Evolutionary conservation across 495 filamentous ascomycete species (phyloP).

Genomic region (Xylaria scruposa): DNA sequence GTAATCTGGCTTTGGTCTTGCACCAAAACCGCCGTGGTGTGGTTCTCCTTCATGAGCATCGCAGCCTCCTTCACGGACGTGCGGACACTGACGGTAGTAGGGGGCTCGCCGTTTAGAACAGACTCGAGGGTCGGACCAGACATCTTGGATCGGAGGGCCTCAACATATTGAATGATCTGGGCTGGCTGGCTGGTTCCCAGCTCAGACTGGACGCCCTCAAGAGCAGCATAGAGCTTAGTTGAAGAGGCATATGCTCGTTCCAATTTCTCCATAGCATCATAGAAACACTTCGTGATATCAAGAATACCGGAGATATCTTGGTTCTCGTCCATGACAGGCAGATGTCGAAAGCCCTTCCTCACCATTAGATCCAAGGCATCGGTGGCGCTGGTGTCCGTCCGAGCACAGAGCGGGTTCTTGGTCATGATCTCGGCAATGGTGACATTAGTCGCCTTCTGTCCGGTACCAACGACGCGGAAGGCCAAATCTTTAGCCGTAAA

Average conservation of each 20-base stretch:
- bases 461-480: constrained; percentile 92
- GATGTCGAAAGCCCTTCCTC: constrained; percentile 93
- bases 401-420: constrained; percentile 95
- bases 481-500: constrained; percentile 99
- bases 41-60: constrained; percentile 94
- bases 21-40: constrained; percentile 94
- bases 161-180: constrained; percentile 98
- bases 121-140: constrained; percentile 96
- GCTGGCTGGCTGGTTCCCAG: constrained; percentile 95
- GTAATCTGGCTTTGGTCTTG: constrained; percentile 97
- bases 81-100: constrained; percentile 91
- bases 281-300: constrained; percentile 99
- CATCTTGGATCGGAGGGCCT: constrained; percentile 94
- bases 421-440: constrained; percentile 99
- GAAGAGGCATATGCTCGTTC: constrained; percentile 97
- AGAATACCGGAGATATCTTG: constrained; percentile 98
- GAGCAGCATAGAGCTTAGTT: constrained; percentile 91
- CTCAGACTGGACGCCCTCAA: constrained; percentile 99
- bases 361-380: constrained; percentile 98
- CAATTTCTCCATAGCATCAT: constrained; percentile 99
- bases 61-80: constrained; percentile 97
- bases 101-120: constrained; percentile 88
- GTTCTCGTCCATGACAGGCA: constrained; percentile 99
- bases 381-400: constrained; percentile 97
- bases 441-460: constrained; percentile 87